Conservation (phyloP, 176 grass and related monocot species). For the Phoenix dactylifera region DNA sequence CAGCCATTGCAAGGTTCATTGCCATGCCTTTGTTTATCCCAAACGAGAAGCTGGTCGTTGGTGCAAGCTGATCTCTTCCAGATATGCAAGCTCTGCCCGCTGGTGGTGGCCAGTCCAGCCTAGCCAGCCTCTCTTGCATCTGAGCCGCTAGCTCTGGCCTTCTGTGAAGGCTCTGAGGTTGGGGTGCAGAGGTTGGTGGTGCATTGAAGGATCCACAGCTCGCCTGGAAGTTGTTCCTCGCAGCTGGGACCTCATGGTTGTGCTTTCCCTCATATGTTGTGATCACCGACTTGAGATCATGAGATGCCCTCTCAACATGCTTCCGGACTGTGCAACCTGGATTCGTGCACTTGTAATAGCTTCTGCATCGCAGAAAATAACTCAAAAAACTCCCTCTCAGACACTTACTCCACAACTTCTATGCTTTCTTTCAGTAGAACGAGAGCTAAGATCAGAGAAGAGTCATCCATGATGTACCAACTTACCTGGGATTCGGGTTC, state of each 20-base stretch:
- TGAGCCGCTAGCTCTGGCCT: constrained; percentile 12
- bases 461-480: neutral
- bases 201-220: constrained; percentile 10
- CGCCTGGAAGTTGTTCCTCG: constrained; percentile 55
- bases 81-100: constrained; percentile 12
- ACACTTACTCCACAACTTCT: no score
- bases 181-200: neutral
- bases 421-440: no score
- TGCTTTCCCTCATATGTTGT: constrained; percentile 90
- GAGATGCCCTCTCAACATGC: constrained; percentile 89
- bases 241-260: constrained; percentile 92
- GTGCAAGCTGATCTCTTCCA: constrained; percentile 24
- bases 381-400: no score
- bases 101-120: neutral
- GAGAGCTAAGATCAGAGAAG: no score
- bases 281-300: constrained; percentile 97
- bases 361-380: neutral
- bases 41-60: constrained; percentile 39
- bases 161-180: constrained; percentile 10
- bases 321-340: constrained; percentile 50
- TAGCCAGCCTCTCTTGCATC: neutral
- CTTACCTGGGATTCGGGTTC: constrained; percentile 94
- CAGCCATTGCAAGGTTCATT: constrained; percentile 21
- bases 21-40: constrained; percentile 29
- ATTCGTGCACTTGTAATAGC: no score